These are phyloP conservation scores for Mucor indicus DNA, from an alignment of 371 early-diverging fungal species.

Conservation along the genomic window DNA sequence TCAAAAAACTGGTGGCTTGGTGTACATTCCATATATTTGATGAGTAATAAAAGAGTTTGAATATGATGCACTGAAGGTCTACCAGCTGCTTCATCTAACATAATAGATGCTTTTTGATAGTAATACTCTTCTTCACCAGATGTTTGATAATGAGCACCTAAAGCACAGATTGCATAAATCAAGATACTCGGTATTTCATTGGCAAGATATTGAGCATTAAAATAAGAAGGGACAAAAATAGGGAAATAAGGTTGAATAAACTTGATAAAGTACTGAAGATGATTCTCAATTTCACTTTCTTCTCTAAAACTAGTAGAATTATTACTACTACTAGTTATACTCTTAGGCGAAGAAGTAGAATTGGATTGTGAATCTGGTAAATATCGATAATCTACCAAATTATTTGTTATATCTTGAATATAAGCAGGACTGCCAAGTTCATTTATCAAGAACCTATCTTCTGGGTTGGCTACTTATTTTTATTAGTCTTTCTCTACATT, in stretches of 20 bases:
- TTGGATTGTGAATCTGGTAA: not conserved
- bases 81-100: constrained; percentile 68
- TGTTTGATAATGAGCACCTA: constrained; percentile 38
- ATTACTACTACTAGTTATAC: not conserved
- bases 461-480: too few relatives aligned
- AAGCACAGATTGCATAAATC: constrained; percentile 56
- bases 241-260: constrained; percentile 24
- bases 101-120: constrained; percentile 35
- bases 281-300: constrained; percentile 2
- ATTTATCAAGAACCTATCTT: constrained; percentile 15
- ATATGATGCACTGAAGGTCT: constrained; percentile 64
- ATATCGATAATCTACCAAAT: not conserved
- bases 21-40: constrained; percentile 64
- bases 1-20: constrained; percentile 16
- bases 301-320: not conserved
- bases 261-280: constrained; percentile 9
- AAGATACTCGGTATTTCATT: constrained; percentile 16
- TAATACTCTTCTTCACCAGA: constrained; percentile 9
- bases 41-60: constrained; percentile 65
- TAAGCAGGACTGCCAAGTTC: constrained; percentile 18
- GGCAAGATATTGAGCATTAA: constrained; percentile 12
- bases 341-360: constrained; percentile 6
- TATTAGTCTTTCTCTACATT: too few relatives aligned
- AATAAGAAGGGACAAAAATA: constrained; percentile 19
- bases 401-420: constrained; percentile 6